These are phyloP conservation scores for Nigrospora sphaerica DNA, from an alignment of 2,329 filamentous ascomycete genomes.

Conservation along the genomic window DNA sequence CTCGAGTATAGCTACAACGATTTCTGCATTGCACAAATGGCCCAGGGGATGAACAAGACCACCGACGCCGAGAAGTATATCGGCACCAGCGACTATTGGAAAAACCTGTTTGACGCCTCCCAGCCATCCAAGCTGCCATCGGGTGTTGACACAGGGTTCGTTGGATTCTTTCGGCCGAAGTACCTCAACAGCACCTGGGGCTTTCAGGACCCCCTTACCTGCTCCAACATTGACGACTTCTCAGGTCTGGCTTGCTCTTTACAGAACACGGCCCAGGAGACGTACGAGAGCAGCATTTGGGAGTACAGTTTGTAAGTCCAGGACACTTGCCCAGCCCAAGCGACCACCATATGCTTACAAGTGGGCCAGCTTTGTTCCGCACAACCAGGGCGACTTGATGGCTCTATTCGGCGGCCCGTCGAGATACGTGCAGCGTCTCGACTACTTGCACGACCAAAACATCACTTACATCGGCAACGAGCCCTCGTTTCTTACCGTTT, in stretches of 20 bases:
- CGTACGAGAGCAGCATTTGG: constrained; percentile 67
- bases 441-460: constrained; percentile 57
- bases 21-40: constrained; percentile 60
- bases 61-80: constrained; percentile 54
- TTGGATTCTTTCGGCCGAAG: constrained; percentile 64
- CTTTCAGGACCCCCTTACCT: constrained; percentile 60
- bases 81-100: constrained; percentile 56
- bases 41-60: constrained; percentile 45
- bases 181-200: constrained; percentile 63
- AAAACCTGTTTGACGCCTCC: constrained; percentile 55
- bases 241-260: constrained; percentile 52
- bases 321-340: background rate
- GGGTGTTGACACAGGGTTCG: constrained; percentile 55
- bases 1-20: constrained; percentile 77
- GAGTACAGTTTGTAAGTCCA: constrained; percentile 59
- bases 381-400: constrained; percentile 47
- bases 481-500: constrained; percentile 54
- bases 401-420: constrained; percentile 51
- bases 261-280: constrained; percentile 56
- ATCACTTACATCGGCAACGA: constrained; percentile 62
- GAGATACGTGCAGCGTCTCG: constrained; percentile 50
- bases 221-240: constrained; percentile 43
- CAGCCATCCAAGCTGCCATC: constrained; percentile 47
- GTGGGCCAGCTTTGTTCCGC: constrained; percentile 38
- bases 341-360: too few species aligned